Evolutionary conservation across 768 basidiomycete genomes (phyloP), one percentile per base, ranked within the genome.

Genomic region (Lepiota brunneoincarnata): DNA sequence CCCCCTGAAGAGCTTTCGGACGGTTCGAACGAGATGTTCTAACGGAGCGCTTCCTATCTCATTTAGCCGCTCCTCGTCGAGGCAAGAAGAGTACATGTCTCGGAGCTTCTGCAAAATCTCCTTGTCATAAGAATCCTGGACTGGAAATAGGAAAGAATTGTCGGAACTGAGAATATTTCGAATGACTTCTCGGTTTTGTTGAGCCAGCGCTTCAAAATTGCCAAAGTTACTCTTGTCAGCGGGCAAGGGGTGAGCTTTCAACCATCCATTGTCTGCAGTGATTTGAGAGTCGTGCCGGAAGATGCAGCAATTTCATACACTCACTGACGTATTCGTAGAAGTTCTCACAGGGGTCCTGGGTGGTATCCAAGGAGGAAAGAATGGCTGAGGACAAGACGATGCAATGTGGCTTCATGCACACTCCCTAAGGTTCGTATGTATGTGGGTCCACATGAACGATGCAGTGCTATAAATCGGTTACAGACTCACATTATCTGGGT

Each of bases 291-390:
- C 39, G 11, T 31, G 2, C 28, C 6, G 9, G n/a, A 36, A 14
- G 24, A 34, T 14, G 15, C 7, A 39, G 10, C 17, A 31, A 14
- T 39, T 18, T 52, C 38, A 34, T 21, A 45, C 7, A 84, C 91
- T 63, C 63, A 95, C 93, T 95, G 9, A 94, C 84, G 71, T 86
- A 98, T 58, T 87, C 82, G 64, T 94, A 98, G 68, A 98, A 97
- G 69, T 93, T 88, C 60, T 98, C 91, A 69, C 97, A 99, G 0
- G 97, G 97, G 65, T 98, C 93, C 59, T 88, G 79, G 7, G 83
- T 75, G 9, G 79, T 79, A 64, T 99, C 95, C 18, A 98, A 69
- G 0, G 84, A 84, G 17, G 86, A 81, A 12, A 98, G 72, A 55
- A 99, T 89, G 0, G 84, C 79, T 1, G 92, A 89, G 9, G 96